Conservation (phyloP, 208 protist genomes). For the Tritrichomonas musculus region DNA sequence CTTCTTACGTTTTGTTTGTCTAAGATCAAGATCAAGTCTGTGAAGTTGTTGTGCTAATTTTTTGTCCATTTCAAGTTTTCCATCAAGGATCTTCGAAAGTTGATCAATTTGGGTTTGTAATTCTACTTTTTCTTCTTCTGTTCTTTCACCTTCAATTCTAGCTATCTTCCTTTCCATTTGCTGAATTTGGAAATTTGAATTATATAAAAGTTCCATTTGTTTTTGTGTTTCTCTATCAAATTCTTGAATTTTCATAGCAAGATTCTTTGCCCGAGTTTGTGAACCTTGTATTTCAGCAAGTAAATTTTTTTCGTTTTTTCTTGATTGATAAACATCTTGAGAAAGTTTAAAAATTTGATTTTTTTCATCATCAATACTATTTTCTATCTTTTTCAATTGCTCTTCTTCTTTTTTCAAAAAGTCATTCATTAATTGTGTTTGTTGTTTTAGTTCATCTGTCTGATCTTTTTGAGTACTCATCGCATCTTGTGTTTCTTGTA, state of each 20-base stretch:
- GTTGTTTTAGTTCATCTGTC: neutral
- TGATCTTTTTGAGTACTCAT: neutral
- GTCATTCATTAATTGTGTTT: neutral
- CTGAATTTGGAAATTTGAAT: slow-evolving; percentile 30
- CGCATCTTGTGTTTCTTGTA: neutral
- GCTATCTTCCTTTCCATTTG: slow-evolving; percentile 31
- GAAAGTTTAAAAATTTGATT: neutral
- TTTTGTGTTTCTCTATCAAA: slow-evolving; percentile 20
- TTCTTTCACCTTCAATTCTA: neutral
- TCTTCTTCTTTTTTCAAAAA: slow-evolving; percentile 17
- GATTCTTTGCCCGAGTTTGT: neutral
- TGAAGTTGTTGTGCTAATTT: neutral
- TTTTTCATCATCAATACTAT: neutral
- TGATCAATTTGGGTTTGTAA: neutral
- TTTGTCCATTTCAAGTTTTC: neutral
- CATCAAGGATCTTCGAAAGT: neutral
- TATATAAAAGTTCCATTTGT: neutral
- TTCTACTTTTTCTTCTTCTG: slow-evolving; percentile 12
- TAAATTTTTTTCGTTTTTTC: neutral
- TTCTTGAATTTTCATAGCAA: slow-evolving; percentile 2
- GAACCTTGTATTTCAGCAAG: neutral
- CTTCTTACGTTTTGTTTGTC: neutral
- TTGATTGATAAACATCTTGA: neutral
- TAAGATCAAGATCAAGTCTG: neutral
- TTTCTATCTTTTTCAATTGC: neutral